Conservation (phyloP, 768 basidiomycete species). For the Crucibulum laeve region DNA sequence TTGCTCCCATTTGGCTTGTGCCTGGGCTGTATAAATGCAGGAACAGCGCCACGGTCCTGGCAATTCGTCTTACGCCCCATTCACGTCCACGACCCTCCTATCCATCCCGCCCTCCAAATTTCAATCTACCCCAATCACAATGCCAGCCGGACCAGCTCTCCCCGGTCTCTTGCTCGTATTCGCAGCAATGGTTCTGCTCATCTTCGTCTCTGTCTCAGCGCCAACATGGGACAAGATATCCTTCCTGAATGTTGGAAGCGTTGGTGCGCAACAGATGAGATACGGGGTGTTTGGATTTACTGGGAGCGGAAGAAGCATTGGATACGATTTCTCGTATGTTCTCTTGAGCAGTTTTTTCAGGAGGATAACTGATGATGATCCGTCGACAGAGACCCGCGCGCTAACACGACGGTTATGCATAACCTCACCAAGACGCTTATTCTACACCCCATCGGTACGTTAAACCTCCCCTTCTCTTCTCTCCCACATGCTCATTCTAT, state of each 20-base stretch:
- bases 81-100: slow-evolving; percentile 1
- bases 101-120: slow-evolving; percentile 1
- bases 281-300: slow-evolving; percentile 83
- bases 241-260: slow-evolving; percentile 57
- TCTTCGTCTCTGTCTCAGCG: slow-evolving; percentile 67
- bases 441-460: slow-evolving; percentile 73
- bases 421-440: slow-evolving; percentile 73
- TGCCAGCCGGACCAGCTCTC: slow-evolving; percentile 56
- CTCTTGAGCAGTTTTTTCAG: not conserved
- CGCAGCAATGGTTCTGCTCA: slow-evolving; percentile 62
- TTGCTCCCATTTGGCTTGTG: not conserved
- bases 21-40: too few species aligned
- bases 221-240: slow-evolving; percentile 73
- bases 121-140: slow-evolving; percentile 14
- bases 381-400: slow-evolving; percentile 28
- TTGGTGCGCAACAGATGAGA: slow-evolving; percentile 29
- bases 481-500: slow-evolving; percentile 3
- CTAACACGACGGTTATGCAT: slow-evolving; percentile 53
- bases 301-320: slow-evolving; percentile 47
- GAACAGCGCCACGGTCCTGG: too few species aligned
- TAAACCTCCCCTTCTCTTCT: slow-evolving; percentile 3
- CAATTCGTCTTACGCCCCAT: slow-evolving; percentile 1
- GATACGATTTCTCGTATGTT: slow-evolving; percentile 54
- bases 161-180: slow-evolving; percentile 74
- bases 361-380: too few species aligned